Evolutionary conservation across 2,329 filamentous ascomycete species (phyloP).

Genomic region (Pestalotiopsis sp.): DNA sequence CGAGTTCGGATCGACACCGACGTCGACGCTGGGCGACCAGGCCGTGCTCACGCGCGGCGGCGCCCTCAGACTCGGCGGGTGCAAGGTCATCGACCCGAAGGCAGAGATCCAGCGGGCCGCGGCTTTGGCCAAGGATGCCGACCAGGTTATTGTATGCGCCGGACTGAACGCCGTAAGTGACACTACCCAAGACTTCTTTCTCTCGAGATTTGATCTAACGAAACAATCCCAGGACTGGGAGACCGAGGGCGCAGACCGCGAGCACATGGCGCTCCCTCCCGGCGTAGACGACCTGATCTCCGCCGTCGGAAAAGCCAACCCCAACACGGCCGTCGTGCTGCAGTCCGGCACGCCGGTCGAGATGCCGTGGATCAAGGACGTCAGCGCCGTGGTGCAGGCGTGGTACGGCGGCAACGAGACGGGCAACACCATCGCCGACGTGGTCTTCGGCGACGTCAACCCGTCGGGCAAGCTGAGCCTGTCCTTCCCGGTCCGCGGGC

Average conservation of each 20-base stretch:
- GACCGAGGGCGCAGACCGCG: conserved; percentile 76
- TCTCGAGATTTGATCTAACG: background rate
- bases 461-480: conserved; percentile 76
- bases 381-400: conserved; percentile 68
- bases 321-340: conserved; percentile 72
- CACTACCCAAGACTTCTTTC: too few species aligned
- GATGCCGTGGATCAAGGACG: conserved; percentile 68
- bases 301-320: conserved; percentile 66
- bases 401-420: conserved; percentile 91
- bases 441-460: conserved; percentile 74
- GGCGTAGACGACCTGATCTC: conserved; percentile 71
- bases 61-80: conserved; percentile 64
- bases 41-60: conserved; percentile 58
- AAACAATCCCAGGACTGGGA: too few species aligned
- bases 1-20: conserved; percentile 62
- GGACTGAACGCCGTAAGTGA: conserved; percentile 63
- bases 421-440: conserved; percentile 78
- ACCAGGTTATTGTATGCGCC: conserved; percentile 78
- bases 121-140: conserved; percentile 66
- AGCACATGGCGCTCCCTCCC: conserved; percentile 76
- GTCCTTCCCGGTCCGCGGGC: conserved; percentile 67
- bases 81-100: conserved; percentile 57
- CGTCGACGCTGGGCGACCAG: conserved; percentile 54
- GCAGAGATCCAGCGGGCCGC: conserved; percentile 69
- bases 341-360: conserved; percentile 76